Base-by-base conservation (phyloP, 345 rosid species). In the Linum lewisii region DNA sequence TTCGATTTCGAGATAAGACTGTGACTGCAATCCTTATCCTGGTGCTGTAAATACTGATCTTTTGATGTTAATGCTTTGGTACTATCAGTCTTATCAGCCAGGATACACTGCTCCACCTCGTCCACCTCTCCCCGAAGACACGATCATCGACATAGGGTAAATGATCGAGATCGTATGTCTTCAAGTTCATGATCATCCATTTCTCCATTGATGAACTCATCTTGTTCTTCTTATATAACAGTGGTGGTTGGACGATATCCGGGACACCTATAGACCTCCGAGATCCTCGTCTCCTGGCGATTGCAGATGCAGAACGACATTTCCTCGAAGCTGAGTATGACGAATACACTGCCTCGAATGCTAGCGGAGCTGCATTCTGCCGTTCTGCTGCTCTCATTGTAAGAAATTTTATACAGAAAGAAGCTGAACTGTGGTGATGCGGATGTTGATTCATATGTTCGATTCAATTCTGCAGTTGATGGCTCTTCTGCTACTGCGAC, bases 201-300 rank as follows among this genome's bases (percentile, higher is more conserved):
- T 29, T 29, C n/a, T n/a, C 34, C 34, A 29, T 29, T 29, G 34
- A 29, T 29, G 2, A 26, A 26, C 32, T 26, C 32, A 26, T 2
- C 32, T 26, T 29, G 34, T 4, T 29, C 34, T 29, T 42, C 47
- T 47, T 54, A 63, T 54, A 47, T 55, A 79, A 64, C 73, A 87
- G 97, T 57, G 91, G 90, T 68, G 95, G 95, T 61, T 89, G 95
- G 99, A 89, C 85, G 45, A 78, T 89, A 57, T 87, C 96, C 22
- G 99, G 97, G 47, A 79, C 81, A 61, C 83, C 89, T 58, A 59
- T 87, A 73, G 92, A 89, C 71, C 62, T 89, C 66, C 76, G 66
- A 20, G 95, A 93, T 74, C 96, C 94, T 73, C 99, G 78, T 62
- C 75, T 89, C 58, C 59, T 87, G 66, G 96, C 92, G 25, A 85